phyloP scores from a whole-genome alignment of 345 rosid genomes.

The Microthlaspi erraticum region DNA sequence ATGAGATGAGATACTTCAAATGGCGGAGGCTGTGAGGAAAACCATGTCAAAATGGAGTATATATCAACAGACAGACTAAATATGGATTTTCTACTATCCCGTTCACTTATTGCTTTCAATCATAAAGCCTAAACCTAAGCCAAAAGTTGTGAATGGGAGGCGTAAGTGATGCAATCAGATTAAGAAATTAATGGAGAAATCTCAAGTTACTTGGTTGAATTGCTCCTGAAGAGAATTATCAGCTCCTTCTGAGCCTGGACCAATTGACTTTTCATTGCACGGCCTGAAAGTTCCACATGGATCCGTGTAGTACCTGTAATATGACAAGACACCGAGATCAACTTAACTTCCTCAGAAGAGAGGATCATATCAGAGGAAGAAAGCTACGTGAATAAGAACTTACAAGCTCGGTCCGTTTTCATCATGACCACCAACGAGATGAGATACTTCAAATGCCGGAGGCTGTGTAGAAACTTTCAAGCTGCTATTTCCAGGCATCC shows the following conservation, averaged over 20 bases:
- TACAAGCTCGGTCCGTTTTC: slow-evolving; percentile 97
- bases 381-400: slow-evolving; percentile 42
- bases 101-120: too few species aligned
- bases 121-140: too few species aligned
- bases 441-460: slow-evolving; percentile 97
- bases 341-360: not conserved
- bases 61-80: too few species aligned
- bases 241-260: slow-evolving; percentile 99
- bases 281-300: slow-evolving; percentile 99
- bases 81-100: too few species aligned
- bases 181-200: not conserved
- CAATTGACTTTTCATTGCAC: slow-evolving; percentile 97
- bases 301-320: slow-evolving; percentile 87
- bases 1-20: slow-evolving; percentile 98
- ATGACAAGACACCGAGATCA: not conserved
- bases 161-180: not conserved
- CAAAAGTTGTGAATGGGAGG: not conserved
- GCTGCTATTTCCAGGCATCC: too few species aligned
- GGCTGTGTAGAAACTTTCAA: too few species aligned
- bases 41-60: too few species aligned
- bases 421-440: slow-evolving; percentile 97
- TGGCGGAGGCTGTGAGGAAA: slow-evolving; percentile 98
- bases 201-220: slow-evolving; percentile 70
- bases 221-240: slow-evolving; percentile 97
- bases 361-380: not conserved